Base-by-base conservation (phyloP, 2,329 filamentous ascomycete species). In the Verticillium klebahnii region DNA sequence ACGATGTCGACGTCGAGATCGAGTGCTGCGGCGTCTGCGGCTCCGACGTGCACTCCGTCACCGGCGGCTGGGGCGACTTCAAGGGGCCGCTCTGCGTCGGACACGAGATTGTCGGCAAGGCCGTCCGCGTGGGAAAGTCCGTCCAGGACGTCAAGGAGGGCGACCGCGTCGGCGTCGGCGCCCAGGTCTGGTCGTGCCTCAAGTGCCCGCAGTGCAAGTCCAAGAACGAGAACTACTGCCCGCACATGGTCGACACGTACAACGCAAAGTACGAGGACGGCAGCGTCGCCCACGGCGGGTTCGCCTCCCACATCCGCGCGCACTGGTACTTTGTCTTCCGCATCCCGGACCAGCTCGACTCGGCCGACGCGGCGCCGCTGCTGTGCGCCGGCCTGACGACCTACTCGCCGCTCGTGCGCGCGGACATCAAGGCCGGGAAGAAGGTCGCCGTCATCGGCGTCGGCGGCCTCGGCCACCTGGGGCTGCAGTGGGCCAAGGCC, bases 371-470 rank as follows among this genome's bases (percentile, higher is more conserved):
- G 0, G 84, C 90, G 1, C 90, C 91, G 1, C 86, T 95, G 78
- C 80, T 94, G 32, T 94, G 91, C 70, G 91, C 87, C 1, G 91
- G 92, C 1, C 82, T 94, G 59, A 95, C 91, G 0, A 83, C 89
- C 0, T 95, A 85, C 71, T 83, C 84, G 5, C 91, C 91, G 0
- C 75, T 95, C 17, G 82, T 82, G 58, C 82, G 88, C 32, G 86
- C 90, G 39, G 85, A 85, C 1, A 82, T 85, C 37, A 90, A 90
- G 0, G 87, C 88, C 0, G 90, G 90, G 5, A 91, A 90, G 73
- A 80, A 76, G 4, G 88, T 94, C 0, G 90, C 86, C 0, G 84
- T 94, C 60, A 78, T 92, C 14, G 90, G 90, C 7, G 79, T 93
- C 14, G 90, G 90, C 7, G 90, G 90, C 0, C 75, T 93, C 0